These are phyloP conservation scores for Phalaenopsis aphrodite DNA, from an alignment of 106 monocot species.

Conservation along the genomic window DNA sequence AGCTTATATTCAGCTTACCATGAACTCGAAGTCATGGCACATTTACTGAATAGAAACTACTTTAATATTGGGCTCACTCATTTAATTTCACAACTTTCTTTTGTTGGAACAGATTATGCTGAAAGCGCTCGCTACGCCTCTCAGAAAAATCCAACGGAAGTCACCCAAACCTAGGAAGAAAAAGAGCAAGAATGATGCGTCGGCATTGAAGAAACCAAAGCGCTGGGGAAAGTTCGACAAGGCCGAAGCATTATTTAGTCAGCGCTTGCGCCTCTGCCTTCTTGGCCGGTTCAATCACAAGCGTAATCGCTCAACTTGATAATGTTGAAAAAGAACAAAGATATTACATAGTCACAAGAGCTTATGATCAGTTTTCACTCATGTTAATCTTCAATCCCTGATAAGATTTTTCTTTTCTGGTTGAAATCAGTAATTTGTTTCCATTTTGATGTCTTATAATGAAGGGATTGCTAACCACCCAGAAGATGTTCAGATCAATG, in stretches of 20 bases:
- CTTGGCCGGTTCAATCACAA: constrained; percentile 43
- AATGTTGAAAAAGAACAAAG: too few relatives aligned
- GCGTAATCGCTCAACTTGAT: constrained; percentile 44
- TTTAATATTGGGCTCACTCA: too few relatives aligned
- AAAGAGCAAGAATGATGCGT: constrained; percentile 17
- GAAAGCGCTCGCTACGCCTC: constrained; percentile 68
- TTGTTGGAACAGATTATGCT: constrained; percentile 35
- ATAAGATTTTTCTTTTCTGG: neutral
- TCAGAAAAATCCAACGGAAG: constrained; percentile 51
- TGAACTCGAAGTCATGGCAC: too few relatives aligned
- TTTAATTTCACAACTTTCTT: neutral
- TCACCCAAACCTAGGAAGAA: constrained; percentile 36
- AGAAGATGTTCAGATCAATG: too few relatives aligned
- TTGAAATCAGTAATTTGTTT: neutral
- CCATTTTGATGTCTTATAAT: too few relatives aligned
- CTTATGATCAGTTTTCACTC: neutral
- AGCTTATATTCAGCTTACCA: too few relatives aligned
- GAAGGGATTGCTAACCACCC: too few relatives aligned
- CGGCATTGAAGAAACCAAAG: constrained; percentile 23
- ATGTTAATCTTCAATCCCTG: neutral
- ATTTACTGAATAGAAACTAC: too few relatives aligned
- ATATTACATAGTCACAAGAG: too few relatives aligned
- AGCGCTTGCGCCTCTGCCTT: constrained; percentile 64
- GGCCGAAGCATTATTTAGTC: constrained; percentile 43
- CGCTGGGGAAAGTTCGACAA: constrained; percentile 37